Evolutionary conservation across 305 asterid genomes (phyloP).

Genomic region (Fraxinus sp.): DNA sequence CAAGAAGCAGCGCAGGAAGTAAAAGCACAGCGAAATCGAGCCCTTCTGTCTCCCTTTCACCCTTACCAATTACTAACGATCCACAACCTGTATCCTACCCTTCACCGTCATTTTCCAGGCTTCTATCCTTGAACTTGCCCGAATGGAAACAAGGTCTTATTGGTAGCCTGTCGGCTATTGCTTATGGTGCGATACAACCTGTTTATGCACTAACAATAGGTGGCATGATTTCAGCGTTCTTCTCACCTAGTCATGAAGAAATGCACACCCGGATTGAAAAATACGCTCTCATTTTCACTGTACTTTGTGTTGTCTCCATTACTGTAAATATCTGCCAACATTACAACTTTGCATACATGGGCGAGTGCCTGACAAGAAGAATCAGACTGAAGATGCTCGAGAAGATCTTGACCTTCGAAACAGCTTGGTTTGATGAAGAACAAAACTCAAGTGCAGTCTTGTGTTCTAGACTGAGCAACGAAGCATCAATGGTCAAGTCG

Average conservation of each 20-base stretch:
- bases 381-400: conserved; percentile 56
- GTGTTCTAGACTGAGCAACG: conserved; percentile 62
- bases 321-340: conserved; percentile 64
- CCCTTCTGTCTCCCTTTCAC: conserved; percentile 52
- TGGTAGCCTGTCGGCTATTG: conserved; percentile 60
- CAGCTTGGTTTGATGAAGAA: conserved; percentile 82
- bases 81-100: conserved; percentile 33
- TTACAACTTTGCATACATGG: conserved; percentile 77
- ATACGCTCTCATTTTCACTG: conserved; percentile 50
- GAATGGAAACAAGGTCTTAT: conserved; percentile 71
- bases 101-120: conserved; percentile 50
- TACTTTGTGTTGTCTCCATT: conserved; percentile 59
- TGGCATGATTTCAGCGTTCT: conserved; percentile 78
- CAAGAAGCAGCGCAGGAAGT: conserved; percentile 55
- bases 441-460: conserved; percentile 60
- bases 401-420: conserved; percentile 62
- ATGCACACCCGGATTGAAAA: conserved; percentile 54
- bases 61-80: conserved; percentile 22
- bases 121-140: conserved; percentile 55
- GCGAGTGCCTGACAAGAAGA: conserved; percentile 62
- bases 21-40: conserved; percentile 57
- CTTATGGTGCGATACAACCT: conserved; percentile 80
- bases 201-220: conserved; percentile 75
- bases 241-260: conserved; percentile 48
- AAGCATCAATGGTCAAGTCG: conserved; percentile 80